Evolutionary conservation across 768 basidiomycete genomes (phyloP).

Genomic region (Dendrothele bispora): DNA sequence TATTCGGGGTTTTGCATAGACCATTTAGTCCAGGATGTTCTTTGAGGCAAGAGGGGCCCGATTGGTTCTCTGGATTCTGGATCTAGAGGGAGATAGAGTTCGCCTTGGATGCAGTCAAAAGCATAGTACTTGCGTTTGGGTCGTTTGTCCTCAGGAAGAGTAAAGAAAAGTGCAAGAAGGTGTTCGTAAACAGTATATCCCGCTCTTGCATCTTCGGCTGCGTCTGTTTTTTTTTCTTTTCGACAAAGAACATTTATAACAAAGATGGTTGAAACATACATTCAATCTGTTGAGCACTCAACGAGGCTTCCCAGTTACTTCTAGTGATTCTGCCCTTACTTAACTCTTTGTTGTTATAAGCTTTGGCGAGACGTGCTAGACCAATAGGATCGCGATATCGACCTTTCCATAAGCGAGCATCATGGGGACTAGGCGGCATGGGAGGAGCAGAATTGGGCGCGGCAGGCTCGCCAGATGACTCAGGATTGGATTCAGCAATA

Average conservation of each 20-base stretch:
- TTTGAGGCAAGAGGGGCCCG: too few relatives aligned
- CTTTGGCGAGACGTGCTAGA: slow-evolving; percentile 62
- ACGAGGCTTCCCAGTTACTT: slow-evolving; percentile 67
- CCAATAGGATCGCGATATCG: slow-evolving; percentile 61
- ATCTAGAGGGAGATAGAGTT: slow-evolving; percentile 32
- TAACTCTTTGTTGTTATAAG: slow-evolving; percentile 53
- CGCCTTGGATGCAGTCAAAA: slow-evolving; percentile 53
- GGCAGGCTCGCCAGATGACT: too few relatives aligned
- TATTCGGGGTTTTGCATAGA: slow-evolving; percentile 61
- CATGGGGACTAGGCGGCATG: neutral
- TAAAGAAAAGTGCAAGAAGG: slow-evolving; percentile 42
- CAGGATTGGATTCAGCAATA: too few relatives aligned
- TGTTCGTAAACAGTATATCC: slow-evolving; percentile 53
- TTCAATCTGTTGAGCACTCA: slow-evolving; percentile 49
- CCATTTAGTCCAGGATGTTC: slow-evolving; percentile 38
- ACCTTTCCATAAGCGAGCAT: slow-evolving; percentile 59
- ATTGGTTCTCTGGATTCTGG: too few relatives aligned
- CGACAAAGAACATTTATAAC: slow-evolving; percentile 13
- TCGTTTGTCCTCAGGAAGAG: slow-evolving; percentile 19
- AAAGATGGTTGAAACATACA: slow-evolving; percentile 44
- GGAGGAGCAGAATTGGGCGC: too few relatives aligned
- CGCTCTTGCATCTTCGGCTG: slow-evolving; percentile 70
- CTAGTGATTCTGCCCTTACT: slow-evolving; percentile 59
- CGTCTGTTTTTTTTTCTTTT: slow-evolving; percentile 57
- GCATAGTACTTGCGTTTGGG: slow-evolving; percentile 46